Percentiles rank a stretch among this genome's conserved stretches.
Evolutionary conservation across 2,329 filamentous ascomycete genomes (phyloP).

Genomic region (Alternaria consortialis): DNA sequence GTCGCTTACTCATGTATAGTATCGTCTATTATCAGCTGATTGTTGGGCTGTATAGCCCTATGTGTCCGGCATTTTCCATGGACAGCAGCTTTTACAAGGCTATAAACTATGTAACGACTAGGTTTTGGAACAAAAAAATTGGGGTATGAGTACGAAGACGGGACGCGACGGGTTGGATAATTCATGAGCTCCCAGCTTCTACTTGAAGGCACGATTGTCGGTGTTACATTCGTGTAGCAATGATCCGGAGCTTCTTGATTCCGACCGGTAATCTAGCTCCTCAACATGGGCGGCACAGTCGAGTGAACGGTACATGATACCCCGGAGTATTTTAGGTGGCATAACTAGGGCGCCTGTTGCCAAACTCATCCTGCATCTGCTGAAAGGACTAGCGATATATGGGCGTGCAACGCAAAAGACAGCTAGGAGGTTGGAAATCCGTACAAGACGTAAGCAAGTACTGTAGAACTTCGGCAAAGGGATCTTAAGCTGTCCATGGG

Average conservation of each 20-base stretch:
- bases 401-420: neutral
- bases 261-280: neutral
- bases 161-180: neutral
- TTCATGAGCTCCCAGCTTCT: neutral
- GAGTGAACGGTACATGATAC: neutral
- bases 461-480: neutral
- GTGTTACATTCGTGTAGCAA: neutral
- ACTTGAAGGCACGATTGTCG: neutral
- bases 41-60: neutral
- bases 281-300: neutral
- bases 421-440: neutral
- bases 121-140: neutral
- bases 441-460: neutral
- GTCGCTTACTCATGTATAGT: neutral
- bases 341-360: neutral
- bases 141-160: neutral
- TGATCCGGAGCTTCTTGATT: neutral
- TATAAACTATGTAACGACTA: neutral
- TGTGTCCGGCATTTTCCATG: neutral
- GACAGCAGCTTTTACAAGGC: neutral
- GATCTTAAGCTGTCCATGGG: neutral
- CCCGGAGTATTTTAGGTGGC: neutral
- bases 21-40: neutral
- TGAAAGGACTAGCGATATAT: neutral
- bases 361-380: neutral